These are phyloP conservation scores for Beauveria rudraprayagi DNA, from an alignment of 2,329 filamentous ascomycete genomes.

Conservation along the genomic window DNA sequence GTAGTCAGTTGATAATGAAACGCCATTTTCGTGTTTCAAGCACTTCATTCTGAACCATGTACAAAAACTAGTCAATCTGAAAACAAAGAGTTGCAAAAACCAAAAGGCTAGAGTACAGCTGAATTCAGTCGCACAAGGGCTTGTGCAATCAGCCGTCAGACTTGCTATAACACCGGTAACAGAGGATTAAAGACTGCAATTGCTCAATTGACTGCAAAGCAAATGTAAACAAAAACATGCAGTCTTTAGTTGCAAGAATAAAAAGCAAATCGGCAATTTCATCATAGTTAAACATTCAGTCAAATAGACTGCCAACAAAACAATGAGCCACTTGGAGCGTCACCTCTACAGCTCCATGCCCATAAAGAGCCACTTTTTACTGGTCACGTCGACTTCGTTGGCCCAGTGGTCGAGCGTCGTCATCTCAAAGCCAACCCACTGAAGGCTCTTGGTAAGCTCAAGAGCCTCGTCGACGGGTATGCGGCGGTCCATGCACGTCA, in stretches of 20 bases:
- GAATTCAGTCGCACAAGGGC: neutral
- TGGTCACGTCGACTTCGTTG: constrained; percentile 55
- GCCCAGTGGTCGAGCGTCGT: constrained; percentile 73
- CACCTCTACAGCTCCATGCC: constrained; percentile 67
- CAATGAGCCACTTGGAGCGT: neutral
- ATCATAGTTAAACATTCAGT: constrained; percentile 1
- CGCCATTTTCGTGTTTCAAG: too few relatives aligned
- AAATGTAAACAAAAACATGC: neutral
- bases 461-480: constrained; percentile 55
- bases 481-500: constrained; percentile 72
- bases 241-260: constrained; percentile 12
- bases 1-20: too few relatives aligned
- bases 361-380: constrained; percentile 76
- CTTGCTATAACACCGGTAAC: constrained; percentile 11
- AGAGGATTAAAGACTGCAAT: neutral
- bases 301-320: neutral
- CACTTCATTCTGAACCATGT: neutral
- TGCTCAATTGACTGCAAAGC: neutral
- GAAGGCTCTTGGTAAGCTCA: constrained; percentile 69
- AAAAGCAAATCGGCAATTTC: constrained; percentile 13
- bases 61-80: neutral
- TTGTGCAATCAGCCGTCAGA: neutral
- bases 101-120: too few relatives aligned
- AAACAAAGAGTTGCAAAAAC: neutral
- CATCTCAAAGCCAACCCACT: constrained; percentile 88